Percentiles rank a stretch among this genome's conserved stretches.
Evolutionary conservation across 305 asterid genomes (phyloP).

Genomic region (Fraxinus xanthoxyloides): DNA sequence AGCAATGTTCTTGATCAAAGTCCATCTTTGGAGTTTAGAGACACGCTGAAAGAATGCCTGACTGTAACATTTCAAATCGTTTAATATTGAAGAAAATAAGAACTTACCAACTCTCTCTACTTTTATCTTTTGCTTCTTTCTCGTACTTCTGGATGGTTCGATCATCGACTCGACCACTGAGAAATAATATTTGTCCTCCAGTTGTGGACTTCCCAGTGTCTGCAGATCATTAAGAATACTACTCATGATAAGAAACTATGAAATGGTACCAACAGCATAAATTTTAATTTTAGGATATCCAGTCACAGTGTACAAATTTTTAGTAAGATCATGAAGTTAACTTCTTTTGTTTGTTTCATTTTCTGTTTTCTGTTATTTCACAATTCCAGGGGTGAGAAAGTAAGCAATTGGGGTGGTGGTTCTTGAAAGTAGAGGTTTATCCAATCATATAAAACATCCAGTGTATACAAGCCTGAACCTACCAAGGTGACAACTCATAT

Average conservation of each 20-base stretch:
- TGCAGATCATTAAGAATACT: constrained; percentile 31
- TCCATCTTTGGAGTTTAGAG: neutral
- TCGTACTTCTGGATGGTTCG: constrained; percentile 96
- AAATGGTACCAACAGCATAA: constrained; percentile 7
- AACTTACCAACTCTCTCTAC: constrained; percentile 95
- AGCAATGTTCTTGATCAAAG: neutral
- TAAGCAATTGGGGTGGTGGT: constrained; percentile 8
- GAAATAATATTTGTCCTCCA: constrained; percentile 89
- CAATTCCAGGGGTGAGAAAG: neutral
- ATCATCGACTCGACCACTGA: constrained; percentile 97
- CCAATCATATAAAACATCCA: neutral
- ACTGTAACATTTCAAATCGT: constrained; percentile 1
- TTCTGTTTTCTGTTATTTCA: neutral
- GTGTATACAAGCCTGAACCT: neutral
- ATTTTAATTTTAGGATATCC: neutral
- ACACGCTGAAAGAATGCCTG: neutral
- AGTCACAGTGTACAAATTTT: neutral
- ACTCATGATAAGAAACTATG: constrained; percentile 16
- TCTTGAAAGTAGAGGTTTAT: neutral
- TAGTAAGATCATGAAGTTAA: neutral
- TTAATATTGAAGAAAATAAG: constrained; percentile 12
- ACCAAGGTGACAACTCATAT: neutral
- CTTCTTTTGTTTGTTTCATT: neutral
- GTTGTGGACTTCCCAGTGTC: constrained; percentile 98
- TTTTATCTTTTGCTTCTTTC: constrained; percentile 97